phyloP scores from a whole-genome alignment of 331 rosid genomes.

The Quercus tomentella region DNA sequence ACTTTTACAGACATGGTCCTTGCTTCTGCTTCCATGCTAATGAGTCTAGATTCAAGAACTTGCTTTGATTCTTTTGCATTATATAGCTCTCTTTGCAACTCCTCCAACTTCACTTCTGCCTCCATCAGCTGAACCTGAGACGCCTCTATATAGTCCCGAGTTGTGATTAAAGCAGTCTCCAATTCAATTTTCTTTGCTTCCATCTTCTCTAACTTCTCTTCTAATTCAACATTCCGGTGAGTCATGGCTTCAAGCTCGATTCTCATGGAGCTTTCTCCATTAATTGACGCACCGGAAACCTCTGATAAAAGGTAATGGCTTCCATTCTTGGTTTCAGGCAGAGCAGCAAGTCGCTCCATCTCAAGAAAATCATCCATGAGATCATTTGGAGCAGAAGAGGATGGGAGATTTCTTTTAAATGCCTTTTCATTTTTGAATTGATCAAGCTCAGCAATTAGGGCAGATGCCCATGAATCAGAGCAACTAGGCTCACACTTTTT shows the following conservation, averaged over 20 bases:
- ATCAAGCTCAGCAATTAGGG: constrained; percentile 64
- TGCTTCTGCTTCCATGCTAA: constrained; percentile 57
- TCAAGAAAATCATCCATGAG: constrained; percentile 96
- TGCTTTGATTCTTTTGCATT: constrained; percentile 50
- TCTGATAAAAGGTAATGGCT: constrained; percentile 34
- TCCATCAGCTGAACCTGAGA: constrained; percentile 48
- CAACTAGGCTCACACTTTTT: constrained; percentile 51
- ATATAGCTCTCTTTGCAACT: constrained; percentile 48
- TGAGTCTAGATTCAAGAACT: constrained; percentile 45
- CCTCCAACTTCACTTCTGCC: constrained; percentile 51
- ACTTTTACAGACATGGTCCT: constrained; percentile 47
- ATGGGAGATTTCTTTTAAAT: constrained; percentile 30
- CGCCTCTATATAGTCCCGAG: constrained; percentile 41
- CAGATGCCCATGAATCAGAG: constrained; percentile 68
- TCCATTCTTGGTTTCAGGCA: constrained; percentile 48
- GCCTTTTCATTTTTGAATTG: constrained; percentile 69
- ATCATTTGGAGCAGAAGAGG: constrained; percentile 54
- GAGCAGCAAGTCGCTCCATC: constrained; percentile 83
- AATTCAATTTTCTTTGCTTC: constrained; percentile 56
- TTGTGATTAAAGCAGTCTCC: constrained; percentile 41
- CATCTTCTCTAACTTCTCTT: constrained; percentile 38
- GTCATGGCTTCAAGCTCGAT: constrained; percentile 45
- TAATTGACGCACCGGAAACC: constrained; percentile 15
- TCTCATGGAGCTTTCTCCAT: constrained; percentile 41
- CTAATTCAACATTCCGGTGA: constrained; percentile 33